Percentiles rank a stretch among this genome's conserved stretches.
Evolutionary conservation across 306 rosid genomes (phyloP).

Genomic region (Senna siamea): DNA sequence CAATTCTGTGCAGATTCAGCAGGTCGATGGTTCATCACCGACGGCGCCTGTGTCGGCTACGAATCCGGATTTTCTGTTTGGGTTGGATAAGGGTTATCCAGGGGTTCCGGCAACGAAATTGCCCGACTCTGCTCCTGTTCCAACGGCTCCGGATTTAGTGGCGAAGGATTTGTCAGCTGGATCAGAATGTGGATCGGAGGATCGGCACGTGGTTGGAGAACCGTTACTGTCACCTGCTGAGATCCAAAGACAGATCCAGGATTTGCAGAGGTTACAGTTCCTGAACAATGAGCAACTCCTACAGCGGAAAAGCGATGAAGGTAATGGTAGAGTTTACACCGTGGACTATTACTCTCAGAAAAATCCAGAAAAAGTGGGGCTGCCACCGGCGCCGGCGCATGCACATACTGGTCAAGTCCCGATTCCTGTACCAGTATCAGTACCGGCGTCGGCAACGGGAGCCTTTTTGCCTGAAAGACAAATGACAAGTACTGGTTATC

Average conservation of each 20-base stretch:
- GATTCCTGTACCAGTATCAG: slow-evolving; percentile 41
- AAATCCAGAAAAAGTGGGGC: slow-evolving; percentile 48
- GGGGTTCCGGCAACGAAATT: slow-evolving; percentile 41
- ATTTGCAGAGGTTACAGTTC: slow-evolving; percentile 57
- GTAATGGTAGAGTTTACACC: slow-evolving; percentile 43
- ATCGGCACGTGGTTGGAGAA: slow-evolving; percentile 49
- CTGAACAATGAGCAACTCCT: slow-evolving; percentile 47
- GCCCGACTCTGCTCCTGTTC: slow-evolving; percentile 42
- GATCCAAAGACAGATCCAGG: slow-evolving; percentile 63
- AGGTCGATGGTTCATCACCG: slow-evolving; percentile 50
- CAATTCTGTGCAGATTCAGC: slow-evolving; percentile 71
- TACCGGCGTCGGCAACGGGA: slow-evolving; percentile 35
- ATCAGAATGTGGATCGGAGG: slow-evolving; percentile 56
- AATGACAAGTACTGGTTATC: slow-evolving; percentile 49
- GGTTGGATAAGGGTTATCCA: slow-evolving; percentile 61
- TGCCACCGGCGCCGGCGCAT: slow-evolving; percentile 39
- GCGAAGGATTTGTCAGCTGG: slow-evolving; percentile 47
- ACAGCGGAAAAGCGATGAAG: slow-evolving; percentile 57
- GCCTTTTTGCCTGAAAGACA: slow-evolving; percentile 58
- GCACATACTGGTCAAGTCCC: slow-evolving; percentile 39
- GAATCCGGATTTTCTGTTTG: slow-evolving; percentile 80
- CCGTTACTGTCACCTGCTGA: slow-evolving; percentile 47
- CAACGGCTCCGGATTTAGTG: slow-evolving; percentile 43
- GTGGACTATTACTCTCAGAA: slow-evolving; percentile 54
- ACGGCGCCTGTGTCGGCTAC: slow-evolving; percentile 39